A percentile compares a stretch with the other conserved stretches of the same genome.
Evolutionary conservation across 805 yeast species (phyloP).

Genomic region (Yarrowia yakushimensis): DNA sequence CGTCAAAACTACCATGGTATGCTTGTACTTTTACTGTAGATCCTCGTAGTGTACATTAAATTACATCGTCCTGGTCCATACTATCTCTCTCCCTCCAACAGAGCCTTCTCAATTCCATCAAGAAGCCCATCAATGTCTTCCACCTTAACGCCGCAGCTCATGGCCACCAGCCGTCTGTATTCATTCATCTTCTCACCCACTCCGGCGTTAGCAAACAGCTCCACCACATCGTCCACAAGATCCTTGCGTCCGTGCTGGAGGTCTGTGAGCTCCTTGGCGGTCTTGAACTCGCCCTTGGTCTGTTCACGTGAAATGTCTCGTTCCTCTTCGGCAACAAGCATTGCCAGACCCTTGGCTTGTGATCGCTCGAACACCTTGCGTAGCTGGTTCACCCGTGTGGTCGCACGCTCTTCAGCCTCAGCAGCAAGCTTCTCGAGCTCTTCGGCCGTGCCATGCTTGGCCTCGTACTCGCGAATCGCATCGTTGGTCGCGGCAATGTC

Average conservation of each 20-base stretch:
- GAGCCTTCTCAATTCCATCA: conserved; percentile 65
- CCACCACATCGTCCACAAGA: conserved; percentile 49
- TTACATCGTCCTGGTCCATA: not conserved
- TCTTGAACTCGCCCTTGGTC: conserved; percentile 27
- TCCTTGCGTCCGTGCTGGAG: conserved; percentile 45
- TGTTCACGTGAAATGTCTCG: conserved; percentile 26
- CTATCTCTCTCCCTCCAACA: conserved; percentile 31
- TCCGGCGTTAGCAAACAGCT: conserved; percentile 46
- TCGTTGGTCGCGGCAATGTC: conserved; percentile 42
- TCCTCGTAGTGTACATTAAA: conserved; percentile 16
- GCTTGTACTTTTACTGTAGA: too few species aligned
- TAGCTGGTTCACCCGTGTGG: conserved; percentile 38
- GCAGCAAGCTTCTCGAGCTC: conserved; percentile 29
- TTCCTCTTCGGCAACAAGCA: conserved; percentile 56
- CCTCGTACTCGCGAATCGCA: conserved; percentile 35
- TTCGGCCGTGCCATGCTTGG: conserved; percentile 36
- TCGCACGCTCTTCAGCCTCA: conserved; percentile 34
- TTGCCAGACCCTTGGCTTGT: conserved; percentile 60
- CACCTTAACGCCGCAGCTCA: conserved; percentile 69
- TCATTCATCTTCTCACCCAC: conserved; percentile 63
- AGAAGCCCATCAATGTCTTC: conserved; percentile 79
- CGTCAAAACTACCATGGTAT: too few species aligned
- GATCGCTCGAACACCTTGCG: conserved; percentile 54
- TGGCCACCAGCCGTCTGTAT: conserved; percentile 71
- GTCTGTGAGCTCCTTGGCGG: conserved; percentile 41